Conservation (phyloP, 2,329 filamentous ascomycete genomes). For the Ophiostoma sp. region DNA sequence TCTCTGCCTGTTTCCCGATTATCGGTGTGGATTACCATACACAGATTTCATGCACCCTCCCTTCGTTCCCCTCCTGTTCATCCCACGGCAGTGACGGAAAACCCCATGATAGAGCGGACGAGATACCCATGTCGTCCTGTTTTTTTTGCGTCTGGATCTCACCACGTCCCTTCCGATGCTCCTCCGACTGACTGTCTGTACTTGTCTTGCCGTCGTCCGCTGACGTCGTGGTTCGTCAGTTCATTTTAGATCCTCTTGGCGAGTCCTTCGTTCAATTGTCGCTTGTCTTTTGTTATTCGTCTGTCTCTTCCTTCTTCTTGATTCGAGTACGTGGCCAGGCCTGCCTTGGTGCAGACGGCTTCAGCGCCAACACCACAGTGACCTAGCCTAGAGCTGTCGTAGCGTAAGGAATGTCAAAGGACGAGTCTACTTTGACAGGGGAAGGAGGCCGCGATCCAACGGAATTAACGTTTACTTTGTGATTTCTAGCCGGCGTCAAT, state of each 20-base stretch:
- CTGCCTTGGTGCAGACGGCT: background rate
- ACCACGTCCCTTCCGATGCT: background rate
- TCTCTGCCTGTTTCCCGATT: background rate
- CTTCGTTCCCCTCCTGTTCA: background rate
- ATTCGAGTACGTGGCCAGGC: background rate
- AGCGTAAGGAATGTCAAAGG: background rate
- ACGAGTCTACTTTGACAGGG: background rate
- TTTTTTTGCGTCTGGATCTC: background rate
- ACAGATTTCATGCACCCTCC: background rate
- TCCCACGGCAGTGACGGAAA: background rate
- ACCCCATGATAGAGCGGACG: background rate
- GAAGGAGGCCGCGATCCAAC: too few relatives aligned
- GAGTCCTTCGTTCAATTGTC: background rate
- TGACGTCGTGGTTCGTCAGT: background rate
- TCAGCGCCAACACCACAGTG: background rate
- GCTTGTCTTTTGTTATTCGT: background rate
- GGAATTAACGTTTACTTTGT: background rate
- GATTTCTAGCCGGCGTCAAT: background rate
- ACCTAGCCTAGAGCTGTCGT: background rate
- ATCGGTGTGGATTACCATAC: background rate
- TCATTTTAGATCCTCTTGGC: background rate
- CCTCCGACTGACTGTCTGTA: background rate
- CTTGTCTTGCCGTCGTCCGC: background rate
- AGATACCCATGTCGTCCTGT: slow-evolving; percentile 11
- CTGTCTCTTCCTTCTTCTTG: background rate